Percentiles rank a stretch among this genome's conserved stretches.
Conservation (phyloP, 495 filamentous ascomycete genomes). For the Tuber umbilicatum region DNA sequence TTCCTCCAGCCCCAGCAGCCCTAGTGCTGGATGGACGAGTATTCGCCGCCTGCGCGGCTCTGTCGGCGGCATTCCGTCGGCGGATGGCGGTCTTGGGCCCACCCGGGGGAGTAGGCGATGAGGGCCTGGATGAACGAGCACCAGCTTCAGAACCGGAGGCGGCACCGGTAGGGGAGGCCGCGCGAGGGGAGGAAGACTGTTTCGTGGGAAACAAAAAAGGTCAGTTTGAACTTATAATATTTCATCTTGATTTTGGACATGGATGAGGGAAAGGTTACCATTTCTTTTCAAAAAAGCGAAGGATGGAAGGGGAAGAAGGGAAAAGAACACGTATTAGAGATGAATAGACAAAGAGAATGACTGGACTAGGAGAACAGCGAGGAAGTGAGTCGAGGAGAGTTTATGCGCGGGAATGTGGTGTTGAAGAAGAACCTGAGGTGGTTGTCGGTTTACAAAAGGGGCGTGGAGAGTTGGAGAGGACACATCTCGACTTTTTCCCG, state of each 20-base stretch:
- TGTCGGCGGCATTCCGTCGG: constrained; percentile 86
- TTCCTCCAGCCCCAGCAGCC: constrained; percentile 88
- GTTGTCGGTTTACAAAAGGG: background rate
- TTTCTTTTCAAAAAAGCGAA: background rate
- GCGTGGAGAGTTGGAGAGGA: constrained; percentile 12
- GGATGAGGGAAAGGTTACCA: background rate
- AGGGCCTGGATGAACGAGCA: constrained; percentile 64
- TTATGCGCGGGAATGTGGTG: background rate
- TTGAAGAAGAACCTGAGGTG: background rate
- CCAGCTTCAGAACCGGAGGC: constrained; percentile 49
- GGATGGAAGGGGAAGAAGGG: background rate
- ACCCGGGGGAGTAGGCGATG: constrained; percentile 84
- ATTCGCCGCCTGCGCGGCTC: constrained; percentile 91
- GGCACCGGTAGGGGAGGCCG: constrained; percentile 54
- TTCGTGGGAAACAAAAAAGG: background rate
- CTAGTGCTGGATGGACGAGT: constrained; percentile 80
- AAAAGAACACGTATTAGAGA: constrained; percentile 2
- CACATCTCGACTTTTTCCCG: constrained; percentile 36
- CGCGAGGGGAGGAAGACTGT: constrained; percentile 61
- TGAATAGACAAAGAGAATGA: background rate
- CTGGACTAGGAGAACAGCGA: background rate
- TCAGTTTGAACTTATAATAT: background rate
- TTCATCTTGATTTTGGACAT: background rate
- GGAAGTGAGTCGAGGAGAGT: background rate
- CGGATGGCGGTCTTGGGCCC: constrained; percentile 91